These are phyloP conservation scores for Lachancea fermentati DNA, from an alignment of 805 yeast genomes.

Conservation along the genomic window DNA sequence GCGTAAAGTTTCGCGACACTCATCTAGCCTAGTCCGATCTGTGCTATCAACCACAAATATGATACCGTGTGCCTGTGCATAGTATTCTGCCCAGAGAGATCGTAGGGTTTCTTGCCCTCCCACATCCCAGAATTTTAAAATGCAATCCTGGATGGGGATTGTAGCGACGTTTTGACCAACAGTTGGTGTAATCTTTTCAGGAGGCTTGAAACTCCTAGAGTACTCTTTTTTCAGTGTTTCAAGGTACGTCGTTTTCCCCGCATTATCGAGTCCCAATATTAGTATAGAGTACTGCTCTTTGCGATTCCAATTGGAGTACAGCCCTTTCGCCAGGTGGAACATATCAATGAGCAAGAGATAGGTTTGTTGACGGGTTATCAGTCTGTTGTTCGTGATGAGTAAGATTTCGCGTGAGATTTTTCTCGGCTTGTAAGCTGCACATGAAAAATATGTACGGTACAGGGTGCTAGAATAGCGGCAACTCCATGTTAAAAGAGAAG, in stretches of 20 bases:
- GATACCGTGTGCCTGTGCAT: slow-evolving; percentile 80
- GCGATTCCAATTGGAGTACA: slow-evolving; percentile 52
- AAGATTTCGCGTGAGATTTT: not conserved
- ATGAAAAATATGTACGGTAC: not conserved
- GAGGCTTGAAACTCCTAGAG: slow-evolving; percentile 41
- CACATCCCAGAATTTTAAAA: slow-evolving; percentile 88
- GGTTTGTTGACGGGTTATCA: not conserved
- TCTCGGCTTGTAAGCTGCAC: not conserved
- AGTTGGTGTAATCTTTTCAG: slow-evolving; percentile 76
- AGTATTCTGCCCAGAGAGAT: slow-evolving; percentile 83
- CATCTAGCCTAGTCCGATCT: slow-evolving; percentile 75
- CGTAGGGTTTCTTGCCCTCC: slow-evolving; percentile 92
- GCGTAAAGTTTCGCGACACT: slow-evolving; percentile 63
- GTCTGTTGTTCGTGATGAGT: not conserved
- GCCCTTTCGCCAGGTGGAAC: slow-evolving; percentile 64
- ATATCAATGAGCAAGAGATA: slow-evolving; percentile 27
- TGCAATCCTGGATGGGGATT: slow-evolving; percentile 36
- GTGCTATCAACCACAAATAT: slow-evolving; percentile 90
- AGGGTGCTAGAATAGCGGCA: no score
- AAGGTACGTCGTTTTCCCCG: slow-evolving; percentile 84
- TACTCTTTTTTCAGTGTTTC: slow-evolving; percentile 59
- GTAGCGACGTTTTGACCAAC: slow-evolving; percentile 84
- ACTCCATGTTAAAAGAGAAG: no score
- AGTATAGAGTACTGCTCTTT: slow-evolving; percentile 70
- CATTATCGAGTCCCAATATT: slow-evolving; percentile 88